Percentiles rank a stretch among this genome's conserved stretches.
These are phyloP conservation scores for Emmonsia crescens DNA, from an alignment of 2,329 filamentous ascomycete species.

Conservation along the genomic window DNA sequence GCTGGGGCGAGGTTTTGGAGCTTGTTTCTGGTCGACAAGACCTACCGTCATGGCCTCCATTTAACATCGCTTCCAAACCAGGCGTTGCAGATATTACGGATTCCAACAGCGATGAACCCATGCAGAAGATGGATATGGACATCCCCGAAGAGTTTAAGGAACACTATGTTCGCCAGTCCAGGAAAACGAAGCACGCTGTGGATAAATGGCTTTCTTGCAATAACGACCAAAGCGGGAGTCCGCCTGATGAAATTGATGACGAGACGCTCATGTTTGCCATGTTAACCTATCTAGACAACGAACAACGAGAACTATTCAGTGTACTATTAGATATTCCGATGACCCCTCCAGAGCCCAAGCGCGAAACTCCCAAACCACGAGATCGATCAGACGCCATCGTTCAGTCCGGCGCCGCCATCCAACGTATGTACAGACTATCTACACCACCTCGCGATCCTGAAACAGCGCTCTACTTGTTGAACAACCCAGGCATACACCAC, in stretches of 20 bases:
- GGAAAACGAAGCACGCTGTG: conserved; percentile 83
- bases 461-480: conserved; percentile 73
- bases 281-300: conserved; percentile 67
- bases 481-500: conserved; percentile 70
- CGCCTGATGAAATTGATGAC: conserved; percentile 83
- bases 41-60: conserved; percentile 79
- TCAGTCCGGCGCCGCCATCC: conserved; percentile 66
- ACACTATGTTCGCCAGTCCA: conserved; percentile 82
- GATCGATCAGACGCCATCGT: conserved; percentile 62
- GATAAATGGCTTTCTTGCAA: conserved; percentile 82
- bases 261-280: conserved; percentile 92
- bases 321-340: conserved; percentile 57
- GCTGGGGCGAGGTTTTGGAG: conserved; percentile 93
- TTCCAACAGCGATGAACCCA: conserved; percentile 44
- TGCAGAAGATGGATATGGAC: conserved; percentile 79
- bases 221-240: conserved; percentile 59
- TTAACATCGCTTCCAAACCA: conserved; percentile 55
- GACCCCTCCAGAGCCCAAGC: conserved; percentile 48
- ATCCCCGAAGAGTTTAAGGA: conserved; percentile 88
- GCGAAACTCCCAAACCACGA: conserved; percentile 52
- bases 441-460: conserved; percentile 73
- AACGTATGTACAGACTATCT: conserved; percentile 69
- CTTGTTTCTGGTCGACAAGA: conserved; percentile 81
- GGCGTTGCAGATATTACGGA: conserved; percentile 46
- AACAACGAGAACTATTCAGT: conserved; percentile 71